phyloP scores from a whole-genome alignment of 2,329 filamentous ascomycete species.

The Blastomyces parvus region DNA sequence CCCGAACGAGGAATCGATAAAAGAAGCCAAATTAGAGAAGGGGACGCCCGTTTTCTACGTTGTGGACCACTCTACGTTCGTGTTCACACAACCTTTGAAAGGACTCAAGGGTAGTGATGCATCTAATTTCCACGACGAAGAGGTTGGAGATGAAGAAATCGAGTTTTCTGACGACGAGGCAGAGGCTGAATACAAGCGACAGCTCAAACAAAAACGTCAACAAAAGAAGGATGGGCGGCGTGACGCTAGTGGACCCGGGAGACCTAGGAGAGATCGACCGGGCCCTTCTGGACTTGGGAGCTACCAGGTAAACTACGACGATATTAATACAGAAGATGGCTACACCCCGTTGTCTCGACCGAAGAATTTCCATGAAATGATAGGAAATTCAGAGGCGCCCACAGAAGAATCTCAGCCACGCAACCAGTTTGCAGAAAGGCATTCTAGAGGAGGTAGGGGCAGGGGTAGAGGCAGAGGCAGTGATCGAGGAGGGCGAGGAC shows the following conservation, averaged over 20 bases:
- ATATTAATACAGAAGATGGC: slow-evolving; percentile 43
- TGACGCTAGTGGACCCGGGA: slow-evolving; percentile 28
- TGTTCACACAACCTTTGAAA: slow-evolving; percentile 76
- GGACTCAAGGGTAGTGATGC: slow-evolving; percentile 81
- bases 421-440: slow-evolving; percentile 24
- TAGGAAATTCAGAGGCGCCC: slow-evolving; percentile 33
- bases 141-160: slow-evolving; percentile 72
- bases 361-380: slow-evolving; percentile 48
- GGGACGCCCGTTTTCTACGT: slow-evolving; percentile 72
- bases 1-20: slow-evolving; percentile 57
- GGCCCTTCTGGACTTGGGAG: slow-evolving; percentile 33
- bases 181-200: slow-evolving; percentile 70
- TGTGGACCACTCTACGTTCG: slow-evolving; percentile 64
- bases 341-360: slow-evolving; percentile 65
- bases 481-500: slow-evolving; percentile 22
- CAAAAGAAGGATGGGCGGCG: slow-evolving; percentile 40
- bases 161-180: slow-evolving; percentile 97
- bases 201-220: slow-evolving; percentile 56
- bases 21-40: slow-evolving; percentile 54
- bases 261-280: slow-evolving; percentile 25
- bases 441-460: slow-evolving; percentile 41
- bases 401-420: slow-evolving; percentile 21
- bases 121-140: slow-evolving; percentile 90
- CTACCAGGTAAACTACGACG: slow-evolving; percentile 55
- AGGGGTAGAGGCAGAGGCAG: slow-evolving; percentile 29